Evolutionary conservation across 768 basidiomycete species (phyloP).

Genomic region (Exsudoporus frostii): DNA sequence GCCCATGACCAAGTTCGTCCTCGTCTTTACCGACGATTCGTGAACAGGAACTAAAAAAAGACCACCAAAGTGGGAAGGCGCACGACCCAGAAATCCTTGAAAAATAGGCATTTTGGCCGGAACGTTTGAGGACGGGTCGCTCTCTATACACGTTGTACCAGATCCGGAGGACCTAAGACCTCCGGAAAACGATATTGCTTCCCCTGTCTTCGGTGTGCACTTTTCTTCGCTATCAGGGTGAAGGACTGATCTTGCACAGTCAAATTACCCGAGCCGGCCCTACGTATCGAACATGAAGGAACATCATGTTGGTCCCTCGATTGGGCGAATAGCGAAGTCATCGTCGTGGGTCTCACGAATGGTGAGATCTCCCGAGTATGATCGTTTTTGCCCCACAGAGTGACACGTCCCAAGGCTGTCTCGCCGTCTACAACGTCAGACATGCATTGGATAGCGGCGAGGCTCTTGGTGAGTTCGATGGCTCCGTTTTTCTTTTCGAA

Average conservation of each 20-base stretch:
- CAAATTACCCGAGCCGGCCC: conserved; percentile 55
- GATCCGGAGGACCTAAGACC: conserved; percentile 57
- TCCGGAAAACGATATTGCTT: conserved; percentile 22
- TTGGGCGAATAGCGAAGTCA: conserved; percentile 81
- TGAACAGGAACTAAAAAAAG: neutral
- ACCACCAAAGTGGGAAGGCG: conserved; percentile 17
- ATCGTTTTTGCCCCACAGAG: neutral
- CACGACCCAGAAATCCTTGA: conserved; percentile 27
- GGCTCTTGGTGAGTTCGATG: conserved; percentile 28
- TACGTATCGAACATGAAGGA: conserved; percentile 74
- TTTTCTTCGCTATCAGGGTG: neutral
- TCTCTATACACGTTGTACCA: conserved; percentile 77
- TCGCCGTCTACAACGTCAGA: conserved; percentile 57
- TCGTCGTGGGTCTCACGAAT: conserved; percentile 83
- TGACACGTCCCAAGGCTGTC: conserved; percentile 39
- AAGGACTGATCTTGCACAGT: conserved; percentile 38
- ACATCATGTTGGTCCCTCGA: conserved; percentile 78
- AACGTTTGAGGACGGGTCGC: conserved; percentile 82
- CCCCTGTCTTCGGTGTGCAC: conserved; percentile 51
- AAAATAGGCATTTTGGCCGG: conserved; percentile 86
- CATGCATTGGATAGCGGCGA: conserved; percentile 36
- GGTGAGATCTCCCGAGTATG: conserved; percentile 42
- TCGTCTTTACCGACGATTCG: neutral
- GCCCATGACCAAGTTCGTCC: conserved; percentile 57
- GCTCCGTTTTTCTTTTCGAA: neutral